Evolutionary conservation across 306 rosid genomes (phyloP), one percentile per base, ranked within the genome.

Genomic region (Betula pendula): DNA sequence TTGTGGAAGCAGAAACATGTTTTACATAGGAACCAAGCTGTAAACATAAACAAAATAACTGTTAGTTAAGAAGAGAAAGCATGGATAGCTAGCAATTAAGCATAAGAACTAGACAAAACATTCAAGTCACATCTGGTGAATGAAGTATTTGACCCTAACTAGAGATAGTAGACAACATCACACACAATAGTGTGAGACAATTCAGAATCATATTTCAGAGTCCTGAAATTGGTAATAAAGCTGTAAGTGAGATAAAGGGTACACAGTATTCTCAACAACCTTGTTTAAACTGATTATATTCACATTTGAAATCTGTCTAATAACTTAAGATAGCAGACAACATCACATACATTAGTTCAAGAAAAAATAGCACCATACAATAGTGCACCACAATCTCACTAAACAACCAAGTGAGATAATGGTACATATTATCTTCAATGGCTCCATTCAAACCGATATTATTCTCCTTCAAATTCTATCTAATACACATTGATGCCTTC

Each of bases 1-100:
- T 73, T 84, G 81, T 79, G 53, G 82, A 70, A 49, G 84, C 85
- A 6, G 85, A 83, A 74, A 71, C 85, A 82, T 85, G 72, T 78
- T 82, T 89, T 76, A 81, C 68, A 79, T 74, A 84, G 38, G 90
- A 88, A 76, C 80, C 81, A 79, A 82, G 63, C 98, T 94, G 92
- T 71, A 81, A 66, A 80, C 14, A 51, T 69, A 75, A 51, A 55
- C 0, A 49, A 77, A 73, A 72, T 12, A 68, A 51, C 25, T 59
- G 70, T 70, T 56, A 62, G 59, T 62, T 20, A 76, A 59, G 65
- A 72, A 76, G 29, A 24, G 58, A 62, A 71, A 79, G 65, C 7
- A 48, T 24, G 12, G 47, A 68, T n/a, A 22, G 51, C 16, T 63
- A 59, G n/a, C 20, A 45, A 4, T 5, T 53, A 72, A 17, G 58